phyloP scores from a whole-genome alignment of 306 rosid genomes.

The Quercus dentata region DNA sequence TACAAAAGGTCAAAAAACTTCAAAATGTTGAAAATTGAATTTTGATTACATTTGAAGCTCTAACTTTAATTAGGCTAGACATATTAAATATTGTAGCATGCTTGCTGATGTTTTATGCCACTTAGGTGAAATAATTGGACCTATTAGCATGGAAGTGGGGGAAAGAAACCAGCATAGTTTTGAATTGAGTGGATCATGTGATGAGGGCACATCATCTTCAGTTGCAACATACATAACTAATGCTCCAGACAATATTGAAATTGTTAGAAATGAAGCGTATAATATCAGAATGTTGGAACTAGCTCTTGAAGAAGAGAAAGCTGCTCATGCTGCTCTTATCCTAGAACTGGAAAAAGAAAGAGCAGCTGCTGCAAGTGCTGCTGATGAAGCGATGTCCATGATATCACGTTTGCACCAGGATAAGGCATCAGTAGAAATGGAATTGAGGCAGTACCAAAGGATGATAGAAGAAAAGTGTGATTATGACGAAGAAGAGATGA shows the following conservation, averaged over 20 bases:
- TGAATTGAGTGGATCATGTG: slow-evolving; percentile 43
- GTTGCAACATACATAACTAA: slow-evolving; percentile 21
- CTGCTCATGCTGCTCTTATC: slow-evolving; percentile 60
- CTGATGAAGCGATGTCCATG: slow-evolving; percentile 98
- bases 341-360: slow-evolving; percentile 95
- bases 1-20: not conserved
- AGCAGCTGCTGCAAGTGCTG: slow-evolving; percentile 88
- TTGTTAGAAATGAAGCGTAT: slow-evolving; percentile 37
- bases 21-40: not conserved
- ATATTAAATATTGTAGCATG: slow-evolving; percentile 12
- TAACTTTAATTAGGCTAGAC: slow-evolving; percentile 5
- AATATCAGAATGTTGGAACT: slow-evolving; percentile 48
- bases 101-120: slow-evolving; percentile 17
- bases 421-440: slow-evolving; percentile 72
- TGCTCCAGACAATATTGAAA: slow-evolving; percentile 20
- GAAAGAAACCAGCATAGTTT: slow-evolving; percentile 38
- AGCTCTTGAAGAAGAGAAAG: slow-evolving; percentile 62
- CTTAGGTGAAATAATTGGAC: slow-evolving; percentile 41
- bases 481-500: slow-evolving; percentile 90
- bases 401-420: slow-evolving; percentile 78
- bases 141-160: slow-evolving; percentile 27
- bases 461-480: slow-evolving; percentile 71
- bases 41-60: not conserved
- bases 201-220: slow-evolving; percentile 29
- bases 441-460: slow-evolving; percentile 68